Percentiles rank a stretch among this genome's conserved stretches.
phyloP scores from a whole-genome alignment of 148 eudicot genomes.

The Cornus controversa region DNA sequence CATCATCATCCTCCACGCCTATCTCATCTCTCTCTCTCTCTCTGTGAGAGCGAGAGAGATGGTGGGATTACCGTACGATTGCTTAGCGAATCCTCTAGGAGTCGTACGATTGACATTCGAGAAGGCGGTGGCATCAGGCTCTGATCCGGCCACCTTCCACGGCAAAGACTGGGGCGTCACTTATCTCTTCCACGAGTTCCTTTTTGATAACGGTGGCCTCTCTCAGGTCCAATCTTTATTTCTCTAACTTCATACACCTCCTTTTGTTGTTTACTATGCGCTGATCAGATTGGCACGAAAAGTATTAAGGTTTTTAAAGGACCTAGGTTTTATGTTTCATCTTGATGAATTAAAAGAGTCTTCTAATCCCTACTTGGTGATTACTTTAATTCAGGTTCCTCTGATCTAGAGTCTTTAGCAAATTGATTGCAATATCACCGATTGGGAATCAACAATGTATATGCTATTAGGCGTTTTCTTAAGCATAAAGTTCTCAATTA shows the following conservation, averaged over 20 bases:
- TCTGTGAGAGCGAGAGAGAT: constrained; percentile 27
- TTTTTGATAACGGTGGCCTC: constrained; percentile 45
- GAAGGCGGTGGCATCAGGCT: constrained; percentile 60
- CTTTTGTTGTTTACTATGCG: no score
- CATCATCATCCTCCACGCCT: no score
- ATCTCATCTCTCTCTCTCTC: no score
- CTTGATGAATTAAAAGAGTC: neutral
- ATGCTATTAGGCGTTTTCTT: neutral
- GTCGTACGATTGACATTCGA: constrained; percentile 89
- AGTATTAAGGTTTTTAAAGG: no score
- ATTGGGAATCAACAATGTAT: neutral
- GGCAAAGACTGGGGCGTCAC: constrained; percentile 82
- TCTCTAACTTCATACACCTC: neutral
- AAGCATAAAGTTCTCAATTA: neutral
- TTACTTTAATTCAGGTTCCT: neutral
- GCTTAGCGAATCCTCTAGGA: constrained; percentile 84
- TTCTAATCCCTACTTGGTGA: no score
- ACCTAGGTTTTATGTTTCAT: neutral
- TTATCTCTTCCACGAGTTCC: constrained; percentile 69
- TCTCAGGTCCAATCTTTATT: constrained; percentile 45
- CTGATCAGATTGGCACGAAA: neutral
- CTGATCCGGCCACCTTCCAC: constrained; percentile 50
- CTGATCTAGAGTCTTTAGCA: neutral
- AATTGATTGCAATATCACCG: neutral
- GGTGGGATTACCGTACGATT: constrained; percentile 88